Evolutionary conservation across 306 rosid genomes (phyloP).

Genomic region (Sicyos baderoa): DNA sequence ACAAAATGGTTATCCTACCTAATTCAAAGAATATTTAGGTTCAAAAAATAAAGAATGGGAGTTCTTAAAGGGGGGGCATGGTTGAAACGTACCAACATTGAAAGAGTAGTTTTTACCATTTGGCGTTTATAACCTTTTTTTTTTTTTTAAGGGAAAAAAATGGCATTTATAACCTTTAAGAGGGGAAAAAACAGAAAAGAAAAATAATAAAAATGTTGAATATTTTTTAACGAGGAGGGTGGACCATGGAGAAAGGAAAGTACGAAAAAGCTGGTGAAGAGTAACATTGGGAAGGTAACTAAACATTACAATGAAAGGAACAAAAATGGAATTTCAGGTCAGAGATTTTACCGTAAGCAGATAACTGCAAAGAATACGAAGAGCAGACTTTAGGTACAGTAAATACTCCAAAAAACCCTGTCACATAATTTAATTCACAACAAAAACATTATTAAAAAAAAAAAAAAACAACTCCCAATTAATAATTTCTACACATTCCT

Average conservation of each 20-base stretch:
- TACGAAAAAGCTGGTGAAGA: conserved; percentile 1
- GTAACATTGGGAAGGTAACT: not conserved
- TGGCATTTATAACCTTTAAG: no score
- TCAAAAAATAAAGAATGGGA: no score
- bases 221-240: not conserved
- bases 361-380: conserved; percentile 55
- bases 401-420: conserved; percentile 90
- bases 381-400: conserved; percentile 72
- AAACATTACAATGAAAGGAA: conserved; percentile 8
- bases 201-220: not conserved
- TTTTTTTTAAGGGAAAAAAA: no score
- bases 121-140: no score
- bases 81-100: no score
- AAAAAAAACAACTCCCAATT: not conserved
- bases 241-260: not conserved
- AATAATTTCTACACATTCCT: no score
- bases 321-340: not conserved
- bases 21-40: no score
- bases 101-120: no score
- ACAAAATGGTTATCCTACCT: no score
- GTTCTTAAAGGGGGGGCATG: no score
- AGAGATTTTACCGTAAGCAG: conserved; percentile 59
- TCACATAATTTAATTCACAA: not conserved
- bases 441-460: not conserved
- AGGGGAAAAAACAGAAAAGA: not conserved